Evolutionary conservation across 139 green algal genomes (phyloP), one percentile per base, ranked within the genome.

Genomic region (Tetradesmus obliquus): DNA sequence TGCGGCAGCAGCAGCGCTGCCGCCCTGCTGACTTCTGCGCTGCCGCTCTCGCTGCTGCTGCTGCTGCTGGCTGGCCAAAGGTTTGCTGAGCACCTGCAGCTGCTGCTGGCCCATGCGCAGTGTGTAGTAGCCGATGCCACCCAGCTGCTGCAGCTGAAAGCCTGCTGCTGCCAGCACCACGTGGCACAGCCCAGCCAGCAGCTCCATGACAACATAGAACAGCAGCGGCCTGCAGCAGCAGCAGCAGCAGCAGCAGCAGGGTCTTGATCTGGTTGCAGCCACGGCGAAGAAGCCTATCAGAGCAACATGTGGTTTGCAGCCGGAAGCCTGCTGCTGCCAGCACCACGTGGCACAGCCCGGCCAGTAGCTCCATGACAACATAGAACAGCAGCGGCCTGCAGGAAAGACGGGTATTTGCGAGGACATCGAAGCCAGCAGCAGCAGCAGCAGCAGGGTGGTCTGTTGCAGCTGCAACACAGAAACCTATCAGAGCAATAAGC

Each of bases 301-400:
- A n/a, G n/a, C n/a, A n/a, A n/a, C n/a, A n/a, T n/a, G n/a, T n/a
- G n/a, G n/a, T n/a, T n/a, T 60, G 76, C 20, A 69, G 45, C 76
- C 57, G 53, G 81, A 91, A 91, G 51, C 88, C 88, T 57, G 88
- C 57, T 19, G 79, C 88, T 13, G 15, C 62, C 20, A 91, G 72
- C 15, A 62, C 58, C 2, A 91, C 58, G 66, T 91, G 58, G 53
- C 58, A 85, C 88, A 91, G 9, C n/a, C 84, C 62, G 0, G 76
- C 79, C 2, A 86, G 55, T 6, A 80, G 53, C 88, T 91, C 88
- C 88, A 91, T 91, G 19, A 79, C 76, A 3, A 32, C 13, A 32
- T 91, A 91, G 55, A 91, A 86, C 54, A 91, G 13, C 20, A 91
- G 32, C 55, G 88, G 88, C 88, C 88, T 86, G 80, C 4, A n/a